Evolutionary conservation across 1,139 yeast species (phyloP), one percentile per base, ranked within the genome.

Genomic region (Arxiozyma slooffiae): DNA sequence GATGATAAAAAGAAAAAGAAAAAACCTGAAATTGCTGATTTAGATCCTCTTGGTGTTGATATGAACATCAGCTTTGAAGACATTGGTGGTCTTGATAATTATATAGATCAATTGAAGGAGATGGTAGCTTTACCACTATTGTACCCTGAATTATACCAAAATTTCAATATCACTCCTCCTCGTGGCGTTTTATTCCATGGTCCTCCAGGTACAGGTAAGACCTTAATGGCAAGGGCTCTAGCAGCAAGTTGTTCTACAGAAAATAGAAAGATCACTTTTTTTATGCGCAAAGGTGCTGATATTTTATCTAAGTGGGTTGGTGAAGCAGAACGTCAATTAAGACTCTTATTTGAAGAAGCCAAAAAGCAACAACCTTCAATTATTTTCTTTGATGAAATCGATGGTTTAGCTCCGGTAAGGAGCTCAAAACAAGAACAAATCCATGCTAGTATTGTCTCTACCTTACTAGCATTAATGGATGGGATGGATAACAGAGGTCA

Each of bases 171-270:
- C 38, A 88, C 96, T 0, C 98, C 99, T 2, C 99, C 99, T 17
- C 75, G 98, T 58, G 99, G 99, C 55, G 99, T 94, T 1, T 70
- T 94, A 50, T 94, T 94, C 71, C 98, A 94, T 69, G 99, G 99
- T 41, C 99, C 98, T 4, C 99, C 99, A 1, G 99, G 99, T 58
- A 94, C 98, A 0, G 99, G 99, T 75, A 94, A 94, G 66, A 94
- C 99, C 0, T 75, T 94, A 49, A 89, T 94, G 96, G 98, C 98
- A 0, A 74, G 98, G 55, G 99, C 98, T 0, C 73, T 94, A 49
- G 98, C 98, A 1, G 92, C 97, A 0, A 85, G 95, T 58, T 90
- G 96, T 61, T 85, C 96, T 0, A 80, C 94, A 0, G 81, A 85
- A 14, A 77, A 78, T 44, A 73, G 85, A 53, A 92, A 92, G 60